Conservation (phyloP, 495 filamentous ascomycete species). For the Neurospora sp. region DNA sequence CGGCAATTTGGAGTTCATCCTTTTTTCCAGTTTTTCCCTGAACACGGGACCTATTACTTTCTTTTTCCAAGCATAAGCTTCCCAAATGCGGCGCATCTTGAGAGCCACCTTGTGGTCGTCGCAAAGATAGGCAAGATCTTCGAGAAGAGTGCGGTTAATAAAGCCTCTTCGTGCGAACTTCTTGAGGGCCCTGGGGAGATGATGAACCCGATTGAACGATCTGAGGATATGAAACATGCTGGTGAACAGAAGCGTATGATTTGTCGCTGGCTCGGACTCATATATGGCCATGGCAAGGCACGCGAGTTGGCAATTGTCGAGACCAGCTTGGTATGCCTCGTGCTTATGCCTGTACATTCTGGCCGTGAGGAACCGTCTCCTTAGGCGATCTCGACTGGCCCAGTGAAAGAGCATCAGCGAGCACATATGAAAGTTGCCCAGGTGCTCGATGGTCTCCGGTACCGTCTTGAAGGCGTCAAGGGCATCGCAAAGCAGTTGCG, state of each 20-base stretch:
- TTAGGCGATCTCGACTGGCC: slow-evolving; percentile 16
- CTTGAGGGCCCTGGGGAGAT: background rate
- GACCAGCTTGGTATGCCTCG: background rate
- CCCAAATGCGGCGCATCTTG: background rate
- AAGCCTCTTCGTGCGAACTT: background rate
- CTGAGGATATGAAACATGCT: slow-evolving; percentile 14
- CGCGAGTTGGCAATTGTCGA: slow-evolving; percentile 14
- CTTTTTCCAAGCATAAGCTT: background rate
- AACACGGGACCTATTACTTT: background rate
- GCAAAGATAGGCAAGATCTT: background rate
- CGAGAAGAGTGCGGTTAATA: background rate
- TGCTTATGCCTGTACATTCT: background rate
- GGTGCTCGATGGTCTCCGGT: background rate
- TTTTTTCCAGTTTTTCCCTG: background rate
- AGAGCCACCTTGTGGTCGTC: background rate
- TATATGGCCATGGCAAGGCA: slow-evolving; percentile 19
- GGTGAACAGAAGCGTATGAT: slow-evolving; percentile 1
- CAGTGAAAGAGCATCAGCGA: slow-evolving; percentile 19
- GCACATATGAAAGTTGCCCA: slow-evolving; percentile 13
- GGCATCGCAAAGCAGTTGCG: slow-evolving; percentile 8
- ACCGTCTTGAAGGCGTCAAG: slow-evolving; percentile 1
- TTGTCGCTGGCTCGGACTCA: slow-evolving; percentile 4
- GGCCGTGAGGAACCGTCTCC: background rate
- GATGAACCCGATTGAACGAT: background rate
- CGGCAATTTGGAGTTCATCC: background rate